A percentile compares a stretch with the other conserved stretches of the same genome.
Conservation (phyloP, 805 yeast genomes). For the Suhomyces canberraensis region DNA sequence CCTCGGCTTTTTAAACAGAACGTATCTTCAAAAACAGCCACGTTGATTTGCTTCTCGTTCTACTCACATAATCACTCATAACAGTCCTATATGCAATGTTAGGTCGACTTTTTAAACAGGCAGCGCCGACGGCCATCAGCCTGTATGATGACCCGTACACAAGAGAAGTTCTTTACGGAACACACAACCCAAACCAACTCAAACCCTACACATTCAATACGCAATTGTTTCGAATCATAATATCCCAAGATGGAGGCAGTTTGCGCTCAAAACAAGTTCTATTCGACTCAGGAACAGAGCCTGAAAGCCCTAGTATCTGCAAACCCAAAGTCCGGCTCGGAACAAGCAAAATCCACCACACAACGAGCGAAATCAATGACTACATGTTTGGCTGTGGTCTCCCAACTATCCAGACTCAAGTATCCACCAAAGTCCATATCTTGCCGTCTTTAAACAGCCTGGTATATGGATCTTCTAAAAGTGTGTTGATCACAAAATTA, state of each 20-base stretch:
- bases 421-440: slow-evolving; percentile 46
- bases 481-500: slow-evolving; percentile 45
- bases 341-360: slow-evolving; percentile 33
- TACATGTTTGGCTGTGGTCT: slow-evolving; percentile 59
- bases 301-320: not conserved
- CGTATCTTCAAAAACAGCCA: no score
- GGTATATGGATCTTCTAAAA: slow-evolving; percentile 27
- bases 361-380: slow-evolving; percentile 43
- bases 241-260: slow-evolving; percentile 51
- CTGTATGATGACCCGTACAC: slow-evolving; percentile 45
- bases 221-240: slow-evolving; percentile 39
- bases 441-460: slow-evolving; percentile 41
- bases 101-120: slow-evolving; percentile 14
- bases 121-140: slow-evolving; percentile 14
- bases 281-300: slow-evolving; percentile 42
- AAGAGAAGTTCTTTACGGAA: slow-evolving; percentile 46
- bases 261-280: slow-evolving; percentile 46
- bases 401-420: slow-evolving; percentile 44
- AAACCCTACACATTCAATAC: slow-evolving; percentile 24
- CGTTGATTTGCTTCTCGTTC: no score
- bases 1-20: no score
- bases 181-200: slow-evolving; percentile 25
- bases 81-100: slow-evolving; percentile 9
- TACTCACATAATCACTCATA: no score
- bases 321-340: not conserved